Evolutionary conservation across 164 flowering plant species (phyloP), one percentile per base, ranked within the genome.

Genomic region (Tetracentron sinense): DNA sequence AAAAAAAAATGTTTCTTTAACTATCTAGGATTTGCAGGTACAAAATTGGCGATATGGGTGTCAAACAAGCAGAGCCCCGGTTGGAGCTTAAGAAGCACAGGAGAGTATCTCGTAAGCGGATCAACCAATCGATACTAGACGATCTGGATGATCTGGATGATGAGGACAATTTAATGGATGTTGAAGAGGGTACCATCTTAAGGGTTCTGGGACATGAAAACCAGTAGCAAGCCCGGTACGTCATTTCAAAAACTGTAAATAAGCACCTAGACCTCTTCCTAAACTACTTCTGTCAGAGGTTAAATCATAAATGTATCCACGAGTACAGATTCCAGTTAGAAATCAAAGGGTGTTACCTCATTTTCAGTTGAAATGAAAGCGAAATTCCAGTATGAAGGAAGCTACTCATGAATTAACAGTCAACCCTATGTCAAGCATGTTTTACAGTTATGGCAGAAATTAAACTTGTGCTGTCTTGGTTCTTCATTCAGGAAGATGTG

Each of bases 21-120:
- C 30, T 14, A 16, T 20, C 22, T 11, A 19, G n/a, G n/a, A 30
- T 20, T 38, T 74, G 69, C 80, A 93, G 97, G 85, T 79, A 74
- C 76, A 93, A 93, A 78, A 61, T 79, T 25, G 94, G 94, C 4
- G 85, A 76, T 12, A 79, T 78, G 87, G 97, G 96, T 49, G 79
- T 85, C 17, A 76, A 76, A 71, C 91, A 84, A 66, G 90, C 91
- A 23, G 96, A 93, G 69, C 97, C 97, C 2, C 70, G 85, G 48
- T 72, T 93, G 69, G 85, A 83, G 69, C 77, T 67, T 8, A 90
- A 90, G 77, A 93, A 93, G 74, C 92, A 90, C 64, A 75, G 96
- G 62, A 84, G 96, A 63, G 83, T 78, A 69, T 93, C 97, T 19
- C 88, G 97, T 17, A 91, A 91, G 81, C 78, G 73, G 47, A 57